Conservation (phyloP, 805 yeast genomes). For the Yamadazyma takamatsuzukensis region DNA sequence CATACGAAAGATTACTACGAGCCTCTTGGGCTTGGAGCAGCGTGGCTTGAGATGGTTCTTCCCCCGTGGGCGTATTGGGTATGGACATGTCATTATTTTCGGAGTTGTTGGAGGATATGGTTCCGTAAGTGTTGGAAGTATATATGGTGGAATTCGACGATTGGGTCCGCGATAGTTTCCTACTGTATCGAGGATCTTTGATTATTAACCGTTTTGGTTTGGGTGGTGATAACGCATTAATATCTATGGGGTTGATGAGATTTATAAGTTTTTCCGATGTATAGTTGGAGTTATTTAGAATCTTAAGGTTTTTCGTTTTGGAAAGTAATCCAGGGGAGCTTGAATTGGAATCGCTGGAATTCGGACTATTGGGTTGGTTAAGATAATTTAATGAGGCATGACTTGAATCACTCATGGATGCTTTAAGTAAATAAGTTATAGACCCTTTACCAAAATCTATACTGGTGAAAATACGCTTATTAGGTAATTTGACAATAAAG, state of each 20-base stretch:
- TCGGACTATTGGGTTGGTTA: slow-evolving; percentile 12
- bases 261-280: slow-evolving; percentile 56
- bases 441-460: slow-evolving; percentile 85
- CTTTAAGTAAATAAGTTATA: slow-evolving; percentile 60
- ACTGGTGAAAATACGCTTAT: slow-evolving; percentile 65
- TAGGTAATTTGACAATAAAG: slow-evolving; percentile 78
- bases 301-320: slow-evolving; percentile 24
- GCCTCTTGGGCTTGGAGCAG: slow-evolving; percentile 2
- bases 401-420: slow-evolving; percentile 32
- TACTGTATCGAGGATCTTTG: slow-evolving; percentile 42
- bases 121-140: slow-evolving; percentile 25
- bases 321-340: slow-evolving; percentile 13
- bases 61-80: background rate
- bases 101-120: slow-evolving; percentile 30
- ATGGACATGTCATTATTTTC: slow-evolving; percentile 14
- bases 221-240: slow-evolving; percentile 60
- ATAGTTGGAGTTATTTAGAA: slow-evolving; percentile 26
- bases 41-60: background rate
- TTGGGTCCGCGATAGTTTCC: slow-evolving; percentile 31
- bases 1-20: no score
- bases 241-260: slow-evolving; percentile 72
- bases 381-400: slow-evolving; percentile 11
- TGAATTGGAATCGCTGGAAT: slow-evolving; percentile 4
- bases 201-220: slow-evolving; percentile 64
- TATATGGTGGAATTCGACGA: slow-evolving; percentile 31